Percentiles rank a stretch among this genome's conserved stretches.
Evolutionary conservation across 106 monocot genomes (phyloP).

Genomic region (Platanthera zijinensis): DNA sequence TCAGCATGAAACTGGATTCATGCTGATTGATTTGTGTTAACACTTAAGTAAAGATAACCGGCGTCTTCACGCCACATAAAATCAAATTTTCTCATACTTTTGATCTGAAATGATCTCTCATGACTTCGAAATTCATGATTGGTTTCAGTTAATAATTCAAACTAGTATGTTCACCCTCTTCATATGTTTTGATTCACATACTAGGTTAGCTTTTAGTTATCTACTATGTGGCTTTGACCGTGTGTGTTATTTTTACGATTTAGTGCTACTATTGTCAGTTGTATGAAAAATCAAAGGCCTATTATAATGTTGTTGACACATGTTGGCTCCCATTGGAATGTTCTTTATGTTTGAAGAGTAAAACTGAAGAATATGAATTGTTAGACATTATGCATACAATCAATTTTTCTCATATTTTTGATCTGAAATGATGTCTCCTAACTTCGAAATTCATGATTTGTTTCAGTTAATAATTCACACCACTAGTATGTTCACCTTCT

Average conservation of each 20-base stretch:
- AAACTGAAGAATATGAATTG: not conserved
- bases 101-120: too few relatives aligned
- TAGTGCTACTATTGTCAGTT: not conserved
- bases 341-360: not conserved
- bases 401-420: not conserved
- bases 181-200: not conserved
- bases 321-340: not conserved
- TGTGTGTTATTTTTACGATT: not conserved
- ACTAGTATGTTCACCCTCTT: not conserved
- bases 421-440: too few relatives aligned
- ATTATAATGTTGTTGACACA: not conserved
- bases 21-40: not conserved
- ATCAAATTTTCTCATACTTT: not conserved
- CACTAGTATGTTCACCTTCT: too few relatives aligned
- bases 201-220: not conserved
- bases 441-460: too few relatives aligned
- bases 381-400: not conserved
- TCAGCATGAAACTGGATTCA: not conserved
- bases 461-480: too few relatives aligned
- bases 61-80: too few relatives aligned
- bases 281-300: not conserved
- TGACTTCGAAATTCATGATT: too few relatives aligned
- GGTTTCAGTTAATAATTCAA: not conserved
- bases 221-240: not conserved
- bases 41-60: too few relatives aligned